phyloP scores from a whole-genome alignment of 2,329 filamentous ascomycete species.

The Aspergillus latus region DNA sequence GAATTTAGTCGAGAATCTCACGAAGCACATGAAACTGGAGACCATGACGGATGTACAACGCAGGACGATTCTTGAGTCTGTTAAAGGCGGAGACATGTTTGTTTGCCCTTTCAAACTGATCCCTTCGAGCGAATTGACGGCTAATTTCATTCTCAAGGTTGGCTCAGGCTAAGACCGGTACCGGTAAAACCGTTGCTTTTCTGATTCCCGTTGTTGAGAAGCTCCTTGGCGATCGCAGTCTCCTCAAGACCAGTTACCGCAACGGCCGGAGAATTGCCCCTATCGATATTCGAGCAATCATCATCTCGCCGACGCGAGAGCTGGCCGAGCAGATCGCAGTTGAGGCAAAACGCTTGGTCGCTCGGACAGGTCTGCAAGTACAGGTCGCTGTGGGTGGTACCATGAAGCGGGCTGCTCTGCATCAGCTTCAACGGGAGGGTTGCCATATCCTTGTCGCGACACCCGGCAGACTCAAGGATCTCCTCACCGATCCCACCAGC shows the following conservation, averaged over 20 bases:
- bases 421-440: constrained; percentile 67
- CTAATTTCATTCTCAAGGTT: constrained; percentile 53
- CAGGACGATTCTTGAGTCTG: constrained; percentile 74
- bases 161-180: constrained; percentile 94
- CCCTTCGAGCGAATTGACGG: constrained; percentile 11
- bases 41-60: constrained; percentile 92
- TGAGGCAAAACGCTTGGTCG: constrained; percentile 70
- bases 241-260: constrained; percentile 42
- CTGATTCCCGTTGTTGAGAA: constrained; percentile 81
- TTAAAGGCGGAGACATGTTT: constrained; percentile 81
- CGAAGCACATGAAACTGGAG: constrained; percentile 69
- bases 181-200: constrained; percentile 94
- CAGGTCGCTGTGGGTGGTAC: constrained; percentile 90
- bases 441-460: constrained; percentile 91
- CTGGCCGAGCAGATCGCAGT: constrained; percentile 64
- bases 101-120: constrained; percentile 30
- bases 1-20: constrained; percentile 68
- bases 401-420: constrained; percentile 68
- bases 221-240: constrained; percentile 65
- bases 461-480: constrained; percentile 81
- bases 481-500: constrained; percentile 65
- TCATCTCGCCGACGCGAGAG: constrained; percentile 64
- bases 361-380: constrained; percentile 65
- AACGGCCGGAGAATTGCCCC: constrained; percentile 10
- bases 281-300: constrained; percentile 58